Conservation (phyloP, 2,329 filamentous ascomycete genomes). For the Taxawa tesnikishii region DNA sequence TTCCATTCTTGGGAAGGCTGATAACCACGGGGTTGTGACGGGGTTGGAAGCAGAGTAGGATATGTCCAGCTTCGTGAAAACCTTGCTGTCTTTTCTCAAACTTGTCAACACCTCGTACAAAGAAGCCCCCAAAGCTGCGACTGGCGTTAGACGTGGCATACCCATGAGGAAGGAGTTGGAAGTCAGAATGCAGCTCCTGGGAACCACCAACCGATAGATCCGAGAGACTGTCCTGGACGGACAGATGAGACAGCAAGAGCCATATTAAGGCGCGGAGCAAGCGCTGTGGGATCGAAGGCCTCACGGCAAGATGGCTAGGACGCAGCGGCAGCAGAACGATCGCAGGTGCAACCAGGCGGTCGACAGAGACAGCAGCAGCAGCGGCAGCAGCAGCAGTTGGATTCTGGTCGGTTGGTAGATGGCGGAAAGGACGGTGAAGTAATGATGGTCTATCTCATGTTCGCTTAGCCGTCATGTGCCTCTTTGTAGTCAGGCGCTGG, state of each 20-base stretch:
- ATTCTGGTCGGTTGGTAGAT: no score
- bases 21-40: conserved; percentile 61
- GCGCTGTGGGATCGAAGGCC: no score
- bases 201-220: conserved; percentile 25
- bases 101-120: conserved; percentile 81
- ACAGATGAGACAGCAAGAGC: conserved; percentile 1
- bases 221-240: conserved; percentile 17
- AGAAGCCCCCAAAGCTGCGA: conserved; percentile 84
- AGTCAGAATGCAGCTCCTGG: no score
- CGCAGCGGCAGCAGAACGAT: no score
- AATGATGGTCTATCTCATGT: background rate
- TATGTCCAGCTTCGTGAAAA: conserved; percentile 73
- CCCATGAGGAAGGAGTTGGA: no score
- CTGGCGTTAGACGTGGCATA: no score
- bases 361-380: conserved; percentile 8
- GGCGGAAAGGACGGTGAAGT: no score
- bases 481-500: conserved; percentile 1
- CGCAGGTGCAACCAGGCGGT: background rate
- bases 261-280: no score
- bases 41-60: conserved; percentile 67
- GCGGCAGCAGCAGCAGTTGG: conserved; percentile 12
- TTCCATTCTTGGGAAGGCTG: conserved; percentile 68
- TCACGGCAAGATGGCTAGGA: no score
- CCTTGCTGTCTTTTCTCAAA: conserved; percentile 74
- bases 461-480: background rate